Base-by-base conservation (phyloP, 371 early-diverging fungal species). In the Rhizopus arrhizus region DNA sequence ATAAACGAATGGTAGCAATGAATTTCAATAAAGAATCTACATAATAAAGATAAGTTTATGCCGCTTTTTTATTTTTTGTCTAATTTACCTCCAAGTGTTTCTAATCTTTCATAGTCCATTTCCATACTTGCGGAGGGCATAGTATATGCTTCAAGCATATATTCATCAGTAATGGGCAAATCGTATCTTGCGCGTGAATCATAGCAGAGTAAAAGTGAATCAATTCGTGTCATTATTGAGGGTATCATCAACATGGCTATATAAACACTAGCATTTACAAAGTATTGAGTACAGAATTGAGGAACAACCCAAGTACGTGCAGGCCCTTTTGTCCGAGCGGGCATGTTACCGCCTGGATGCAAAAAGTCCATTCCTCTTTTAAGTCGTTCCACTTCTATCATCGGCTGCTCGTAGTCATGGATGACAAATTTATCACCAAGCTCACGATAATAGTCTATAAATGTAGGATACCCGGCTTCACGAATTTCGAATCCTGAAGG, bases 1-100 rank as follows among this genome's bases (percentile, higher is more conserved):
- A 96, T 8, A 96, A 71, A 50, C 91, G 87, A 32, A 91, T 79
- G 0, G 91, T 86, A 1, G 87, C 80, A 31, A 90, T 74, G 56
- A 93, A 85, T 72, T 98, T 98, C n/a, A 99, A 80, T 59, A 96
- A 89, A 6, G 92, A 87, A 68, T 99, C 99, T 77, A 53, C 11
- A 9, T 0, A 42, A 22, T 2, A 34, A 47, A 3, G 41, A 22
- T 15, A 11, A 31, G 49, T 33, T 41, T 12, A 13, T 40, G 10
- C n/a, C 29, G 10, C 12, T 48, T 49, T 16, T 33, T 38, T 56
- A 50, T 13, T 51, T 45, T n/a, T 45, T 12, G 5, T 41, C 47
- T 32, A 15, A 28, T 5, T 56, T 72, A 77, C 78, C 78, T 3
- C 99, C 99, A 1, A 98, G 74, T 6, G 91, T 90, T 74, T 99